These are phyloP conservation scores for Lactifluus piperatus DNA, from an alignment of 768 basidiomycete species.

Conservation along the genomic window DNA sequence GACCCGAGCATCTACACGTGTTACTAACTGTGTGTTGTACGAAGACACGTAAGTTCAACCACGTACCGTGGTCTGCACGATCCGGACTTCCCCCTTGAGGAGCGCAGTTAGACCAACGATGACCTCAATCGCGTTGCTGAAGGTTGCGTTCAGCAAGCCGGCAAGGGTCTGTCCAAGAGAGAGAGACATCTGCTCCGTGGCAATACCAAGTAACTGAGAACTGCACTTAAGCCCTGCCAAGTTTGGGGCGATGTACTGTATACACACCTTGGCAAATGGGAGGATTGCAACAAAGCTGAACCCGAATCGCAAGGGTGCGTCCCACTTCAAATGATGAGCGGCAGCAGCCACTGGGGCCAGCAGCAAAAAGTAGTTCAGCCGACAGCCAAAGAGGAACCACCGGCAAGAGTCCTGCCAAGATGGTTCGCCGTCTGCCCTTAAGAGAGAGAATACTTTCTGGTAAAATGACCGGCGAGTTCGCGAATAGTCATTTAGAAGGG, in stretches of 20 bases:
- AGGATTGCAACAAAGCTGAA: slow-evolving; percentile 80
- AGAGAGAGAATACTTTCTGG: slow-evolving; percentile 30
- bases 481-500: slow-evolving; percentile 24
- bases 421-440: slow-evolving; percentile 59
- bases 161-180: slow-evolving; percentile 79
- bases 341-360: slow-evolving; percentile 69
- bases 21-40: slow-evolving; percentile 2
- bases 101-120: slow-evolving; percentile 85
- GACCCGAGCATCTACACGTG: slow-evolving; percentile 71
- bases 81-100: slow-evolving; percentile 60
- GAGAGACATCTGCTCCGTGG: slow-evolving; percentile 73
- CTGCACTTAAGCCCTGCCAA: not conserved
- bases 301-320: slow-evolving; percentile 60
- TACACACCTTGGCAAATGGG: slow-evolving; percentile 72
- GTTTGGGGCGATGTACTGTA: not conserved
- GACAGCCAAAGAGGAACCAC: slow-evolving; percentile 56
- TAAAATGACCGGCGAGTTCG: slow-evolving; percentile 33
- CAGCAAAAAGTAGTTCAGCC: slow-evolving; percentile 67
- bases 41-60: not conserved
- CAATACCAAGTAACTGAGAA: slow-evolving; percentile 66
- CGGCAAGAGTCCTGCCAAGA: slow-evolving; percentile 47
- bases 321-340: slow-evolving; percentile 61
- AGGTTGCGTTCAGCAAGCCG: slow-evolving; percentile 78
- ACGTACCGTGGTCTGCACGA: slow-evolving; percentile 84
- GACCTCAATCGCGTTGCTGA: slow-evolving; percentile 80